Base-by-base conservation (phyloP, 805 yeast species). In the Pichia membranifaciens region DNA sequence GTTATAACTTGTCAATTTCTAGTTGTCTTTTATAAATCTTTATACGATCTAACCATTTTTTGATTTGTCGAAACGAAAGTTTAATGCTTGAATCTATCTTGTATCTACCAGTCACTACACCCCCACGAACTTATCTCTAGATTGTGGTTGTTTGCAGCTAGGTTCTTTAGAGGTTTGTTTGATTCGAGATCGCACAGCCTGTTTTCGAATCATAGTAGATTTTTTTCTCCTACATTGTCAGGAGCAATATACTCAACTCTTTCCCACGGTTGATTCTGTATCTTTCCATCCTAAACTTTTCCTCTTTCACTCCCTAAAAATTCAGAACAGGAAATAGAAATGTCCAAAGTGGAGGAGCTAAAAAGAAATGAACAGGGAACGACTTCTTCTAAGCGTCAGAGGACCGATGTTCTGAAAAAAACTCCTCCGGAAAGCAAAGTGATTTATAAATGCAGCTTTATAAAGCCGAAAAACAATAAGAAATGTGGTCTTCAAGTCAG, bases 401-500 rank as follows among this genome's bases (percentile, higher is more conserved):
- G 33, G 25, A 16, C 2, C 5, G 17, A 43, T 16, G 7, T 43
- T 25, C 29, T 25, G 29, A 25, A 10, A 12, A 17, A 33, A 9
- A 33, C 16, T 17, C 6, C 8, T n/a, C n/a, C 20, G n/a, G 17
- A 7, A 28, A 22, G 18, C n/a, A 2, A 45, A 53, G 35, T 54
- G 48, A 37, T 37, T 18, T 37, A 21, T 22, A 55, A 69, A 64
- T 78, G 89, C 61, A 73, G 71, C 49, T 80, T 58, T 56, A 66
- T 70, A 41, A 60, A 82, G 16, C 65, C 60, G 12, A 72, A 71
- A 57, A 81, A 78, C 61, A 72, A 72, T 34, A 67, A 87, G 47
- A 64, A 62, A 39, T 85, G 95, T 62, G 76, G 79, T 4, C 72
- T 84, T 74, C 81, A 81, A 50, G 67, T 84, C 29, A 72, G 74